Base-by-base conservation (phyloP, 139 green algal genomes). In the Zygnema circumcarinatum region DNA sequence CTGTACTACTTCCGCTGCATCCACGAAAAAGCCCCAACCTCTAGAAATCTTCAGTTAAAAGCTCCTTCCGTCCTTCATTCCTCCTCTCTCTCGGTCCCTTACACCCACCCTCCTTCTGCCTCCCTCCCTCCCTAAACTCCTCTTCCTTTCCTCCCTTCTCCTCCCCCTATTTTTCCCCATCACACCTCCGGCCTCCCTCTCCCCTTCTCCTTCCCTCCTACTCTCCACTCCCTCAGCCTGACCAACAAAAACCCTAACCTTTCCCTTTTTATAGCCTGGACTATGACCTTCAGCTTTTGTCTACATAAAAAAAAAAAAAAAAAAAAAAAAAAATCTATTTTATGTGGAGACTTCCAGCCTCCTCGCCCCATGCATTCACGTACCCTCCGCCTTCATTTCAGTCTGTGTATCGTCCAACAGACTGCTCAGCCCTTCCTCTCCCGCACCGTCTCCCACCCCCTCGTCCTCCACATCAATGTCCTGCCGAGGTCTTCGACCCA, bases 401-500 rank as follows among this genome's bases (percentile, higher is more conserved):
- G 47, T 62, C 16, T 62, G 7, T 62, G 7, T 62, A 25, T 62
- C 69, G 7, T 78, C 16, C 69, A 78, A 40, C 35, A 41, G 69
- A 42, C 16, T 36, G 16, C 7, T 78, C 35, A 36, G 7, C 11
- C 69, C 36, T 41, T 78, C 69, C 11, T 41, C n/a, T n/a, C n/a
- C n/a, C n/a, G n/a, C n/a, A n/a, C n/a, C n/a, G n/a, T n/a, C n/a
- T n/a, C n/a, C n/a, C n/a, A n/a, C 69, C 69, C 35, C 69, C 35
- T 78, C 35, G 7, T 78, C 69, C 11, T 41, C 69, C 35, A 29
- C 69, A 3, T 42, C 69, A 36, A 78, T 39, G 35, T 7, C 7
- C 3, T 42, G 16, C 36, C 69, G 69, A 3, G 69, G 69, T 78
- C 36, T 78, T 16, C 69, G 69, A 29, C 69, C 69, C 69, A 78